Evolutionary conservation across 2,329 filamentous ascomycete species (phyloP).

Genomic region (Triangularia verruculosa): DNA sequence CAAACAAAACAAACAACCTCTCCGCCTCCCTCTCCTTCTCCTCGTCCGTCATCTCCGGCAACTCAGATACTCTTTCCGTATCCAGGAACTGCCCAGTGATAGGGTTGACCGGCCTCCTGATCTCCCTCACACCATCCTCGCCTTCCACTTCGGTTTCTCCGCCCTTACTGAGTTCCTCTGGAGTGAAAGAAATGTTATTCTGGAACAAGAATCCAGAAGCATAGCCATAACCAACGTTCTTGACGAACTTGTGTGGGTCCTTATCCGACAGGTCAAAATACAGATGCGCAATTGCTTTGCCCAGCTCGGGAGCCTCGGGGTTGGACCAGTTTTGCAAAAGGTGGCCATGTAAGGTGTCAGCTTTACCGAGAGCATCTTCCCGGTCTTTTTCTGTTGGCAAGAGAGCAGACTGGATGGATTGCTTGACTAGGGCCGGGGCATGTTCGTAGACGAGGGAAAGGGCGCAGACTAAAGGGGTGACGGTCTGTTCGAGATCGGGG

Average conservation of each 20-base stretch:
- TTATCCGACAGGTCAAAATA: constrained; percentile 85
- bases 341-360: constrained; percentile 69
- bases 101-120: constrained; percentile 65
- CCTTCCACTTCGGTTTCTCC: constrained; percentile 20
- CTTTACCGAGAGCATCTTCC: constrained; percentile 71
- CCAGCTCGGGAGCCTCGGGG: constrained; percentile 66
- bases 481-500: constrained; percentile 67
- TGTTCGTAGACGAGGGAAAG: constrained; percentile 68
- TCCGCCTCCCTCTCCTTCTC: constrained; percentile 94
- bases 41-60: constrained; percentile 78
- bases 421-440: constrained; percentile 61
- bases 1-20: constrained; percentile 83
- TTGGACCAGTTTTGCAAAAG: constrained; percentile 77
- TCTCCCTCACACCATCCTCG: constrained; percentile 1
- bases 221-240: constrained; percentile 92
- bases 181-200: constrained; percentile 77
- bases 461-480: constrained; percentile 71
- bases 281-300: constrained; percentile 71
- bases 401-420: constrained; percentile 62
- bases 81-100: constrained; percentile 82
- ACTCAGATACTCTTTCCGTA: constrained; percentile 56
- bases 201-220: constrained; percentile 87
- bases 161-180: constrained; percentile 35
- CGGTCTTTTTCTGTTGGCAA: constrained; percentile 78
- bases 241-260: constrained; percentile 75